Evolutionary conservation across 352 stramenopile genomes (phyloP).

Genomic region (Pythium brachiatum): DNA sequence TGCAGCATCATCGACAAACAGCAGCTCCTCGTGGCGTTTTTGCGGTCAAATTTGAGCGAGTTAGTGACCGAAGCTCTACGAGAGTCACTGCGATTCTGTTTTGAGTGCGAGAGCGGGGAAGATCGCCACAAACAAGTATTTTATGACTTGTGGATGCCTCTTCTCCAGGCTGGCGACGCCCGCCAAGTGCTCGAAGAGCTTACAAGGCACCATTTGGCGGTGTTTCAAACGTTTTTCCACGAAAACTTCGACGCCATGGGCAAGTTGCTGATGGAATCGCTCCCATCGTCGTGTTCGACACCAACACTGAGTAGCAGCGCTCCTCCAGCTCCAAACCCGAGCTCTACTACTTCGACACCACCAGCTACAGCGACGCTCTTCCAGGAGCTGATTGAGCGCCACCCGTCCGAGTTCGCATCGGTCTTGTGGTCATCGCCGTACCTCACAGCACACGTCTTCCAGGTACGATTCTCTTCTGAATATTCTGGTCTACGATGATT

Average conservation of each 20-base stretch:
- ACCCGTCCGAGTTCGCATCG: constrained; percentile 45
- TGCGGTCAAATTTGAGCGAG: constrained; percentile 33
- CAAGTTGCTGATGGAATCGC: constrained; percentile 34
- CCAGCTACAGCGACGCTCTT: constrained; percentile 30
- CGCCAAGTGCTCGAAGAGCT: constrained; percentile 34
- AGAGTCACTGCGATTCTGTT: constrained; percentile 38
- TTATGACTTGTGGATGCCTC: constrained; percentile 36
- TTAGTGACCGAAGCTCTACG: constrained; percentile 30
- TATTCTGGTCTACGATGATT: neutral
- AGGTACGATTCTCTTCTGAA: constrained; percentile 28
- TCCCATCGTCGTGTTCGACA: neutral
- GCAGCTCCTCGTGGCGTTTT: constrained; percentile 32
- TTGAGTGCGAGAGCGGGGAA: constrained; percentile 15
- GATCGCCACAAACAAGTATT: constrained; percentile 31
- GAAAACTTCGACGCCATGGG: constrained; percentile 52
- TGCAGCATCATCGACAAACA: constrained; percentile 31
- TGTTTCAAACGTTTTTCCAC: constrained; percentile 44
- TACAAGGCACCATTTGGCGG: constrained; percentile 25
- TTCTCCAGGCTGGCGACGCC: constrained; percentile 23
- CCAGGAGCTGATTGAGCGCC: constrained; percentile 58
- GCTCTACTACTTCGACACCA: neutral
- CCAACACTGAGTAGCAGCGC: neutral
- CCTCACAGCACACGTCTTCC: constrained; percentile 65
- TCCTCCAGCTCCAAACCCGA: neutral
- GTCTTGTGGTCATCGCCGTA: constrained; percentile 64